A percentile compares a stretch with the other conserved stretches of the same genome.
Conservation (phyloP, 306 rosid species). For the Crataegus laevigata region DNA sequence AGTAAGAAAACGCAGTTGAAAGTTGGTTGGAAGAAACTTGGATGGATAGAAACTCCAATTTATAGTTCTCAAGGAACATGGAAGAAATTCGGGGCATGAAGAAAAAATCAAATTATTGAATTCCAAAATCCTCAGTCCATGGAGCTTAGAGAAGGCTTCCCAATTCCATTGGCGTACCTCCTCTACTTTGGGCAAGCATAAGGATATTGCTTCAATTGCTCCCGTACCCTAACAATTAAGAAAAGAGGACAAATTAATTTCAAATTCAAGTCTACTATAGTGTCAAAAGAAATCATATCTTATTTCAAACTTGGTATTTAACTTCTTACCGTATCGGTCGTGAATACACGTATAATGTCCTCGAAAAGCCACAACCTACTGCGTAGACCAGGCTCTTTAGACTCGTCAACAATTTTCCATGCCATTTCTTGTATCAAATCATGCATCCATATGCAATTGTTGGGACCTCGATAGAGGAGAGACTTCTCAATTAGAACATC, state of each 20-base stretch:
- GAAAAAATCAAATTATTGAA: background rate
- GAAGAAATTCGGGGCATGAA: slow-evolving; percentile 6
- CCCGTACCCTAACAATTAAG: background rate
- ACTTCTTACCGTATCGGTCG: background rate
- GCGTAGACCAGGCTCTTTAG: no score
- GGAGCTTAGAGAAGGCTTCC: slow-evolving; percentile 4
- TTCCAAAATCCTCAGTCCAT: background rate
- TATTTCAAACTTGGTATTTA: background rate
- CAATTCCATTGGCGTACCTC: slow-evolving; percentile 10
- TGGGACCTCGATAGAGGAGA: background rate
- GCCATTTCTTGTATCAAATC: slow-evolving; percentile 12
- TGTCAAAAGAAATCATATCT: background rate
- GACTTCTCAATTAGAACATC: background rate
- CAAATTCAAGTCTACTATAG: background rate
- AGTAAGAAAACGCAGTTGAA: background rate
- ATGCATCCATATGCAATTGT: background rate
- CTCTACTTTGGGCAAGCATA: background rate
- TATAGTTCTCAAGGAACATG: background rate
- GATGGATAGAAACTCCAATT: slow-evolving; percentile 10
- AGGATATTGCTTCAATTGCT: slow-evolving; percentile 2
- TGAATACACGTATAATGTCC: no score
- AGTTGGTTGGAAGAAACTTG: background rate
- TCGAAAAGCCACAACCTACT: no score
- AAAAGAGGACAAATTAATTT: background rate
- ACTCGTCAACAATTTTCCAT: slow-evolving; percentile 3